Base-by-base conservation (phyloP, 495 filamentous ascomycete species). In the Jackrogersella multiformis region DNA sequence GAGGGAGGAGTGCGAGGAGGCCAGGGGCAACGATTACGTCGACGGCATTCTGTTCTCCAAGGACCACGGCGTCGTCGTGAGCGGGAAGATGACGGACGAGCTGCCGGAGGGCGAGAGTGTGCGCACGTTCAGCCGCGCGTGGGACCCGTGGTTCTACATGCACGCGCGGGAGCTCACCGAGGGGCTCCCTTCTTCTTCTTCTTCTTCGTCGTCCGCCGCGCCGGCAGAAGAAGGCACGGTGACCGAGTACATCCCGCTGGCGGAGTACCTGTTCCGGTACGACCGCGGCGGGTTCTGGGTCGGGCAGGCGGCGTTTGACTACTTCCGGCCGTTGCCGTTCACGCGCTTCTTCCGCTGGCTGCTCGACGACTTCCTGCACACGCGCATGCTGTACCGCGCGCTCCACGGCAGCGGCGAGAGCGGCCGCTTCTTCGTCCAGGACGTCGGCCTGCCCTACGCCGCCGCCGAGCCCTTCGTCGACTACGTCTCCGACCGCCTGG, bases 321-420 rank as follows among this genome's bases (percentile, higher is more conserved):
- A 86, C 69, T 87, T 87, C 74, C 35, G 64, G 20, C 74, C 77
- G 7, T 78, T 85, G 8, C 86, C 86, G 1, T 88, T 87, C 74
- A 86, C 75, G 18, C 76, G 77, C 30, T 68, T 85, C 68, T 85
- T 81, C 26, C 78, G 86, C 28, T 86, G 80, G 79, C 78, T 83
- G 61, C 84, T 89, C 9, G 86, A 90, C 69, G 82, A 85, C 71
- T 88, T 89, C 63, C 60, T 87, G 59, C 87, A 88, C 71, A 89
- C 87, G 44, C 77, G 87, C 15, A 87, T 87, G 80, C 81, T 88
- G 70, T 88, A 87, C 76, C 83, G 84, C 20, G 86, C 86, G 2
- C 73, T 88, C 2, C 85, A 88, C 75, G 84, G 78, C 24, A 82
- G 79, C 16, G 85, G 85, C 35, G 78, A 86, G 69, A 78, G 77